Evolutionary conservation across 768 basidiomycete genomes (phyloP).

Genomic region (Arthromyces matolae): DNA sequence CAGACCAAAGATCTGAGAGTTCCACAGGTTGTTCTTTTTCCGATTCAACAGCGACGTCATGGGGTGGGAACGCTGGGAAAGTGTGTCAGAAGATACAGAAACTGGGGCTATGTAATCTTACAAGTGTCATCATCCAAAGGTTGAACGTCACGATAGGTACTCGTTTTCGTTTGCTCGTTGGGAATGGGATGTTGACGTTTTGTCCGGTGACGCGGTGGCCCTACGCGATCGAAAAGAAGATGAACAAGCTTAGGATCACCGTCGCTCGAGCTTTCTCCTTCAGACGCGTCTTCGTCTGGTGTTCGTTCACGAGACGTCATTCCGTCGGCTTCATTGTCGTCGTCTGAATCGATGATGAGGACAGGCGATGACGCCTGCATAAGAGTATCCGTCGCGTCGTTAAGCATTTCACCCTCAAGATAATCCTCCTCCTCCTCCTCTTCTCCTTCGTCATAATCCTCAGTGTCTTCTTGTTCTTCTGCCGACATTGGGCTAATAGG

Average conservation of each 20-base stretch:
- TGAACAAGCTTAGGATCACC: neutral
- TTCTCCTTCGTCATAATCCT: constrained; percentile 19
- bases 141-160: constrained; percentile 21
- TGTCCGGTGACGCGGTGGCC: constrained; percentile 6
- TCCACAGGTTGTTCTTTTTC: constrained; percentile 19
- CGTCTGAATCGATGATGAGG: constrained; percentile 24
- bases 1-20: constrained; percentile 33
- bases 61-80: constrained; percentile 10
- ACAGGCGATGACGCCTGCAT: constrained; percentile 14
- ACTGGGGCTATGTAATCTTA: constrained; percentile 14
- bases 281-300: constrained; percentile 11
- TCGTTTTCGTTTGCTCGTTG: neutral
- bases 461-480: constrained; percentile 20
- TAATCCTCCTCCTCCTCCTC: constrained; percentile 14
- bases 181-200: neutral
- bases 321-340: constrained; percentile 16
- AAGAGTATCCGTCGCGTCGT: no score
- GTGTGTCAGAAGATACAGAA: neutral
- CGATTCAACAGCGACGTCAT: constrained; percentile 21
- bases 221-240: neutral
- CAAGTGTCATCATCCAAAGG: constrained; percentile 31
- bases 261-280: constrained; percentile 14
- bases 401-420: no score
- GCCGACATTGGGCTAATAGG: constrained; percentile 17
- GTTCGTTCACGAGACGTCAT: constrained; percentile 3